Conservation (phyloP, 139 green algal species). For the Zygnema cylindricum region DNA sequence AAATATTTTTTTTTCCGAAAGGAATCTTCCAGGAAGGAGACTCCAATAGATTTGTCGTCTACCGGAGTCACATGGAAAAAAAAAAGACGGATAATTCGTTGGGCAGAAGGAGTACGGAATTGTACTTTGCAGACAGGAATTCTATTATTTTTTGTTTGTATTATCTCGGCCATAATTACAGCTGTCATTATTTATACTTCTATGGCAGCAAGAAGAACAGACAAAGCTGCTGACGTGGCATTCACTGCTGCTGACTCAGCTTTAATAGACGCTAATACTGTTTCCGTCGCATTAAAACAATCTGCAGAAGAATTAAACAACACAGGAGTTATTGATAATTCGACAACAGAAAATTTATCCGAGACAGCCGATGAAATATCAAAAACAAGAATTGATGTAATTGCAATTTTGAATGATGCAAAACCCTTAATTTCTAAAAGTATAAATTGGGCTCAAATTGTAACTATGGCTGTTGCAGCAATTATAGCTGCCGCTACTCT, state of each 20-base stretch:
- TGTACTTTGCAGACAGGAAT: neutral
- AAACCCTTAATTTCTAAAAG: neutral
- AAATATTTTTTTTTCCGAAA: neutral
- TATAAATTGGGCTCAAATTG: neutral
- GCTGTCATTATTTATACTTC: neutral
- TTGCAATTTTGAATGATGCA: neutral
- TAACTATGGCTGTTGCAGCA: neutral
- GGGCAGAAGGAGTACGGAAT: neutral
- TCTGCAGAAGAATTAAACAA: neutral
- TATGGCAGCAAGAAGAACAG: neutral
- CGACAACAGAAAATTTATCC: neutral
- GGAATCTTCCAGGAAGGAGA: too few relatives aligned
- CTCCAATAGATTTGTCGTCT: too few relatives aligned
- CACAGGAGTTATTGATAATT: neutral
- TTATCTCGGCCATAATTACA: neutral
- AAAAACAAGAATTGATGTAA: neutral
- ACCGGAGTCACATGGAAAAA: too few relatives aligned
- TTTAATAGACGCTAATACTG: neutral
- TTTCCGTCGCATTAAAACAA: neutral
- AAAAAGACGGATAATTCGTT: too few relatives aligned
- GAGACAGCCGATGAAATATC: neutral
- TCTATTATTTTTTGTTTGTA: neutral
- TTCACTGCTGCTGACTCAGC: neutral
- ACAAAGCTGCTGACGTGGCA: neutral
- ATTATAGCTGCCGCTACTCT: neutral